Evolutionary conservation across 2,329 filamentous ascomycete genomes (phyloP).

Genomic region (Xylaria sp.): DNA sequence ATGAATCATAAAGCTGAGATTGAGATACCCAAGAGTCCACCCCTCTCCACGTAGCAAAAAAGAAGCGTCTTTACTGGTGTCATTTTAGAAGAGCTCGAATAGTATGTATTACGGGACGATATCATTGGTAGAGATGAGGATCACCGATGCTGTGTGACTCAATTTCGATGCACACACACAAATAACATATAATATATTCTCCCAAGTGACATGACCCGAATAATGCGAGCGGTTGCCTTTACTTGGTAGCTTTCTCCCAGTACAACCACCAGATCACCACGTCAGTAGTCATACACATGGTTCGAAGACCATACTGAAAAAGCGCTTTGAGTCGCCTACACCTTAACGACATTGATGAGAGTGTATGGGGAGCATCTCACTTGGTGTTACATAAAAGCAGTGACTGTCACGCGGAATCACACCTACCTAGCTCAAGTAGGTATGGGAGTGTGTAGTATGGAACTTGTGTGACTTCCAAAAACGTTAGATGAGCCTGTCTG

Average conservation of each 20-base stretch:
- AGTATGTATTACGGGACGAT: background rate
- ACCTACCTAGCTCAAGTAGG: conserved; percentile 8
- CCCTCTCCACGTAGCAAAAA: too few relatives aligned
- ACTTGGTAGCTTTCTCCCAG: background rate
- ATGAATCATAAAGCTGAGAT: too few relatives aligned
- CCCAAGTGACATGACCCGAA: background rate
- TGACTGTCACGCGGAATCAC: conserved; percentile 19
- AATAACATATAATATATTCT: background rate
- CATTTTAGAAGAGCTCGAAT: background rate
- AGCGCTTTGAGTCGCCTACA: background rate
- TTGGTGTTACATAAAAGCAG: conserved; percentile 9
- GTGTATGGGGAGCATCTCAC: background rate
- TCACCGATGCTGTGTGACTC: background rate
- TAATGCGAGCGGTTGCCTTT: background rate
- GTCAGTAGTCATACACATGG: conserved; percentile 2
- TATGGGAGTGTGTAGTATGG: conserved; percentile 6
- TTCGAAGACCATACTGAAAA: background rate
- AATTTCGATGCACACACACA: background rate
- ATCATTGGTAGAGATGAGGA: background rate
- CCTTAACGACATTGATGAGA: conserved; percentile 4
- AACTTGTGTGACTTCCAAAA: conserved; percentile 21
- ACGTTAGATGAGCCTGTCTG: conserved; percentile 3
- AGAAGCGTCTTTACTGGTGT: background rate
- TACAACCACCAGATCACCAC: conserved; percentile 7
- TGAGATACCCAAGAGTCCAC: too few relatives aligned